Evolutionary conservation across 345 rosid species (phyloP).

Genomic region (Syzygium jambos): DNA sequence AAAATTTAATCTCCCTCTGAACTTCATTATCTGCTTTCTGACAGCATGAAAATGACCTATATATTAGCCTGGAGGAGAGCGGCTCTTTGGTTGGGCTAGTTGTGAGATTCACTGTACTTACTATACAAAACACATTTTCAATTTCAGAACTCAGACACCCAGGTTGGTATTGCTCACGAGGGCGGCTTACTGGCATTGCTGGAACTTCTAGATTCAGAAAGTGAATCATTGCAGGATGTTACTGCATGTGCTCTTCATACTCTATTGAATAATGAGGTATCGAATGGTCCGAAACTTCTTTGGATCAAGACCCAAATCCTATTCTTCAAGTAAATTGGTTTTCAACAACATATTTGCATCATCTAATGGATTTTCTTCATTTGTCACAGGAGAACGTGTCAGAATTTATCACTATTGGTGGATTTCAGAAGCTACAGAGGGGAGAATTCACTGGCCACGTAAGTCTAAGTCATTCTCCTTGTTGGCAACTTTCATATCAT

Average conservation of each 20-base stretch:
- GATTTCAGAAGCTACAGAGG: slow-evolving; percentile 55
- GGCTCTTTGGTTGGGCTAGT: neutral
- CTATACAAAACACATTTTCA: neutral
- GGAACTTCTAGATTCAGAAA: too few species aligned
- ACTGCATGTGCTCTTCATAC: slow-evolving; percentile 45
- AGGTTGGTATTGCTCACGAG: neutral
- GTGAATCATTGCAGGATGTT: too few species aligned
- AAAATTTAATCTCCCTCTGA: slow-evolving; percentile 48
- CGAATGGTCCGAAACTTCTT: neutral
- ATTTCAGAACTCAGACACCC: neutral
- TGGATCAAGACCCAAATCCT: too few species aligned
- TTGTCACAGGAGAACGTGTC: slow-evolving; percentile 49
- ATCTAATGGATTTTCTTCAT: neutral
- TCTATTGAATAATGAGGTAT: slow-evolving; percentile 62
- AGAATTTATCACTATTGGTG: slow-evolving; percentile 48
- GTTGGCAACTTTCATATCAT: neutral
- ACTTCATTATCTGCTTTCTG: slow-evolving; percentile 55
- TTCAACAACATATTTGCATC: neutral
- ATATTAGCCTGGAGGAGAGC: neutral
- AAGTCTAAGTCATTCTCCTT: neutral
- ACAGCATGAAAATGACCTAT: slow-evolving; percentile 23
- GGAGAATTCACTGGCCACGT: slow-evolving; percentile 29
- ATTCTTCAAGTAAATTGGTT: neutral
- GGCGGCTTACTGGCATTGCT: too few species aligned
- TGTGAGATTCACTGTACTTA: neutral